phyloP scores from a whole-genome alignment of 108 stramenopile genomes.

The Stephanodiscus triporus region DNA sequence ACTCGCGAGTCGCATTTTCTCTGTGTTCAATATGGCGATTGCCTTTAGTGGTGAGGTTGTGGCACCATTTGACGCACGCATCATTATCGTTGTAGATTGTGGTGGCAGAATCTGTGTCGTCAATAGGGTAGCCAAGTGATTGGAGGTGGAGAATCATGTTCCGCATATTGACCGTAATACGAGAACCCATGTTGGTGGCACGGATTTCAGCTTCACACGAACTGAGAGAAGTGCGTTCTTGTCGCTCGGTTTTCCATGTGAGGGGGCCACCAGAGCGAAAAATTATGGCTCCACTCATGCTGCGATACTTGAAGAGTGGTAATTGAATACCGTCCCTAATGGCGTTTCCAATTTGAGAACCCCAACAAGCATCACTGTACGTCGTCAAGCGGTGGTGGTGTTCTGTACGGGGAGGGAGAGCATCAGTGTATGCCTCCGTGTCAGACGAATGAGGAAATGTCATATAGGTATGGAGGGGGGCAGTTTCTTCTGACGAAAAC shows the following conservation, averaged over 20 bases:
- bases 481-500: not conserved
- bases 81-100: not conserved
- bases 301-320: not conserved
- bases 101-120: not conserved
- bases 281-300: not conserved
- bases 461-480: too few relatives aligned
- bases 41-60: not conserved
- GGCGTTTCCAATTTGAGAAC: not conserved
- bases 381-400: not conserved
- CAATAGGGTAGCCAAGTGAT: not conserved
- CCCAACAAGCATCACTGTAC: not conserved
- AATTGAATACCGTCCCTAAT: not conserved
- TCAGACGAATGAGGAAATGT: not conserved
- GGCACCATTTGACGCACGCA: not conserved
- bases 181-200: not conserved
- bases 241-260: not conserved
- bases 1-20: not conserved
- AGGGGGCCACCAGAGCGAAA: not conserved
- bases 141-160: not conserved
- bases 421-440: not conserved
- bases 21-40: not conserved
- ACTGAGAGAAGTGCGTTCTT: not conserved
- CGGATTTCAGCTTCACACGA: not conserved
- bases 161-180: not conserved
- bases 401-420: not conserved